phyloP scores from a whole-genome alignment of 495 filamentous ascomycete genomes.

The Penicillium herquei region DNA sequence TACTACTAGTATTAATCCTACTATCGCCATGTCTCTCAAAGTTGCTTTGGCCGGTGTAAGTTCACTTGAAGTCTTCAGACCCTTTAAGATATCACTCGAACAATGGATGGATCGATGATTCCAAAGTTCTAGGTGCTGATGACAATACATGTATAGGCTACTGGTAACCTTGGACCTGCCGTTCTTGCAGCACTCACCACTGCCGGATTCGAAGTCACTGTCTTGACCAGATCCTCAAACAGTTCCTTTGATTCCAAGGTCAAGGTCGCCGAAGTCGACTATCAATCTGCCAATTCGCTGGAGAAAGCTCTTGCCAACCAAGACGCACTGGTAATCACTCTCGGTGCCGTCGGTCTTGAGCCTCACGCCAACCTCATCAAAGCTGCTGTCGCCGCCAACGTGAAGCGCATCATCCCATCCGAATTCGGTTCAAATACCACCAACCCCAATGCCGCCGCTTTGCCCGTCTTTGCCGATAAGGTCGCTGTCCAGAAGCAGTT shows the following conservation, averaged over 20 bases:
- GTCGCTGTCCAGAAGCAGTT: constrained; percentile 48
- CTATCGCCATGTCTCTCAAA: background rate
- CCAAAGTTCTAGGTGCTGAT: background rate
- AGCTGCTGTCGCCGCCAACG: constrained; percentile 57
- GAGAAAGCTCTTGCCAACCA: constrained; percentile 19
- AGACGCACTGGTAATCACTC: constrained; percentile 18
- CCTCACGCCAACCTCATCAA: constrained; percentile 52
- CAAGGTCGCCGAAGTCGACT: constrained; percentile 16
- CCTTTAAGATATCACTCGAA: too few species aligned
- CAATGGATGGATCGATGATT: background rate
- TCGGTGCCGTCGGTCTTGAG: background rate
- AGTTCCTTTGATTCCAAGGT: constrained; percentile 12
- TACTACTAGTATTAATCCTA: too few species aligned
- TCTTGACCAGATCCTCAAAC: constrained; percentile 4
- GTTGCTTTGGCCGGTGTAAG: background rate
- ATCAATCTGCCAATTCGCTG: constrained; percentile 14
- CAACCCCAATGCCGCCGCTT: constrained; percentile 31
- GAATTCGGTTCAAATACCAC: constrained; percentile 57
- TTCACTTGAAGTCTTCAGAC: too few species aligned
- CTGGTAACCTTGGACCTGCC: constrained; percentile 5
- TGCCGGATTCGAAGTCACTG: constrained; percentile 3
- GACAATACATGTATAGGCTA: constrained; percentile 1
- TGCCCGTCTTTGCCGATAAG: constrained; percentile 48
- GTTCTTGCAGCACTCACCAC: constrained; percentile 7
- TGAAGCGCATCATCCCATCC: constrained; percentile 61